phyloP scores from a whole-genome alignment of 148 eudicot species.

The Suaeda aralocaspica region DNA sequence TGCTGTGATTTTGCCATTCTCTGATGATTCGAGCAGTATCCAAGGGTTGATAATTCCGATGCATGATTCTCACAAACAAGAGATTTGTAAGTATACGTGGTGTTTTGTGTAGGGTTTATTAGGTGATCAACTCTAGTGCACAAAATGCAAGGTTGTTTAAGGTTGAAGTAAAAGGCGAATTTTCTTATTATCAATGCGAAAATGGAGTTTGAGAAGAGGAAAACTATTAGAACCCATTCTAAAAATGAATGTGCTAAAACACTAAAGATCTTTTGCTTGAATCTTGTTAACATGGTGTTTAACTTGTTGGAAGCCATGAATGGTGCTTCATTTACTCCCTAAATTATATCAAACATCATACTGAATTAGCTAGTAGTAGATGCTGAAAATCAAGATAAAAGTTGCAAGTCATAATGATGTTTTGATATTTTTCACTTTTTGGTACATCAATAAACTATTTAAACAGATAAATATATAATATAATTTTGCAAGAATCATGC shows the following conservation, averaged over 20 bases:
- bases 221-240: conserved; percentile 71
- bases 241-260: conserved; percentile 53
- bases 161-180: conserved; percentile 65
- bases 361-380: background rate
- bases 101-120: conserved; percentile 27
- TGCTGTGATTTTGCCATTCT: conserved; percentile 42
- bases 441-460: background rate
- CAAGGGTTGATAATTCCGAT: conserved; percentile 53
- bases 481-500: background rate
- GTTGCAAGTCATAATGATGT: background rate
- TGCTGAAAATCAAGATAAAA: background rate
- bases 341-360: background rate
- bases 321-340: background rate
- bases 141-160: conserved; percentile 68
- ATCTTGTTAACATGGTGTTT: conserved; percentile 52
- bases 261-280: conserved; percentile 47
- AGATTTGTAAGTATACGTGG: conserved; percentile 32
- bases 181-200: conserved; percentile 62
- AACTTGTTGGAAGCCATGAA: conserved; percentile 72
- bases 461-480: background rate
- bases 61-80: conserved; percentile 65
- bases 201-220: conserved; percentile 68
- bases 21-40: conserved; percentile 53
- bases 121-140: conserved; percentile 72
- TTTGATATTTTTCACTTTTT: background rate